phyloP scores from a whole-genome alignment of 2,329 filamentous ascomycete species.

The Dothistroma pini region DNA sequence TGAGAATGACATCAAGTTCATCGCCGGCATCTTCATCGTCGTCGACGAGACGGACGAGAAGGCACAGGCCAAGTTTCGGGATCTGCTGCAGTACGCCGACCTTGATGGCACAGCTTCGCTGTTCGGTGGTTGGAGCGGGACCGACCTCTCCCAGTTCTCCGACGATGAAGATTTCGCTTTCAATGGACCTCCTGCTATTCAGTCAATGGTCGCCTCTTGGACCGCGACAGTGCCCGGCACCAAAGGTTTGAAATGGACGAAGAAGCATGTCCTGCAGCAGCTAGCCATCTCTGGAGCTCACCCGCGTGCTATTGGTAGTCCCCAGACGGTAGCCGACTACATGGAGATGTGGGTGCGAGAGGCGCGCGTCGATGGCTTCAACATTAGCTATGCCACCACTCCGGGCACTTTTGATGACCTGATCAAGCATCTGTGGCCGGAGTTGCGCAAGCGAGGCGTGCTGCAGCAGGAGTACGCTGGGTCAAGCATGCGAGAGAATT shows the following conservation, averaged over 20 bases:
- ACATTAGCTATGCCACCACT: conserved; percentile 44
- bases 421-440: conserved; percentile 37
- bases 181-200: conserved; percentile 38
- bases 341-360: conserved; percentile 46
- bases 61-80: conserved; percentile 42
- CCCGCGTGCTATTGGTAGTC: conserved; percentile 38
- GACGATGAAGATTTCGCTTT: conserved; percentile 48
- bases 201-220: conserved; percentile 46
- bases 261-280: conserved; percentile 42
- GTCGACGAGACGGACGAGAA: conserved; percentile 45
- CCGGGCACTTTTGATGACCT: conserved; percentile 41
- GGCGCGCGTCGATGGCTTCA: conserved; percentile 43
- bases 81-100: conserved; percentile 44
- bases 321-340: conserved; percentile 45
- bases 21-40: conserved; percentile 44
- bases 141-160: conserved; percentile 41
- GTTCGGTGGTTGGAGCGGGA: conserved; percentile 48
- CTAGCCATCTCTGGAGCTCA: conserved; percentile 43
- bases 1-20: conserved; percentile 42
- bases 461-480: conserved; percentile 31
- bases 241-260: conserved; percentile 44
- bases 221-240: conserved; percentile 42
- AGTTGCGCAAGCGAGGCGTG: conserved; percentile 36
- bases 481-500: conserved; percentile 30
- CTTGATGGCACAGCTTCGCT: conserved; percentile 44